Conservation (phyloP, 1,139 yeast species). For the Yamadazyma taylorii region DNA sequence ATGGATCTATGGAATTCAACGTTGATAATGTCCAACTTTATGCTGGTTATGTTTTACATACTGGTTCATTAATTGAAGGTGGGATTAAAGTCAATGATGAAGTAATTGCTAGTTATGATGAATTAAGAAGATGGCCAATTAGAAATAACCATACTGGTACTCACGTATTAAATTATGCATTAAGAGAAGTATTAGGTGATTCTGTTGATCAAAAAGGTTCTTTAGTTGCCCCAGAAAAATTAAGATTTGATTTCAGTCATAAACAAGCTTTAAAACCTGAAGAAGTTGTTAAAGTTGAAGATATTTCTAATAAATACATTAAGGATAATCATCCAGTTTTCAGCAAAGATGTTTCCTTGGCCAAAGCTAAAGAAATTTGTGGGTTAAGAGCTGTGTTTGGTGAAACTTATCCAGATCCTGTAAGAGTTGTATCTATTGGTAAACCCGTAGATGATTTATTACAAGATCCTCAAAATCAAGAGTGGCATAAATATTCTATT, state of each 20-base stretch:
- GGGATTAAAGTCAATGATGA: slow-evolving; percentile 61
- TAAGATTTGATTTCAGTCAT: slow-evolving; percentile 94
- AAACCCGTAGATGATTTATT: slow-evolving; percentile 80
- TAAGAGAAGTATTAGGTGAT: slow-evolving; percentile 83
- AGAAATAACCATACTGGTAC: slow-evolving; percentile 99
- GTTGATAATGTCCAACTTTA: slow-evolving; percentile 90
- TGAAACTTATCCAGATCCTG: slow-evolving; percentile 98
- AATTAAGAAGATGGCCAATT: slow-evolving; percentile 93
- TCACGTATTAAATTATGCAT: slow-evolving; percentile 86
- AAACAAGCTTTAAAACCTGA: slow-evolving; percentile 73
- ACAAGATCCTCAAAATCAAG: slow-evolving; percentile 62
- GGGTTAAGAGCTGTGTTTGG: slow-evolving; percentile 98
- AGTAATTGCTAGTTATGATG: slow-evolving; percentile 87
- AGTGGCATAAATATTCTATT: slow-evolving; percentile 78
- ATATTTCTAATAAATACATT: slow-evolving; percentile 69
- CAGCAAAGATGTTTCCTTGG: slow-evolving; percentile 78
- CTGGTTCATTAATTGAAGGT: slow-evolving; percentile 85
- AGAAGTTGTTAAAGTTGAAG: slow-evolving; percentile 76
- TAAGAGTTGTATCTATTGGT: slow-evolving; percentile 95
- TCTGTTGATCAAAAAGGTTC: slow-evolving; percentile 96
- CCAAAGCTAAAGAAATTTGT: slow-evolving; percentile 65
- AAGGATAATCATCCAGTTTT: slow-evolving; percentile 70
- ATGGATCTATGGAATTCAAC: slow-evolving; percentile 81
- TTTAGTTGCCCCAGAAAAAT: slow-evolving; percentile 89
- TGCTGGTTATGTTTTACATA: slow-evolving; percentile 94